Conservation (phyloP, 2,329 filamentous ascomycete genomes). For the Fusarium sp. region DNA sequence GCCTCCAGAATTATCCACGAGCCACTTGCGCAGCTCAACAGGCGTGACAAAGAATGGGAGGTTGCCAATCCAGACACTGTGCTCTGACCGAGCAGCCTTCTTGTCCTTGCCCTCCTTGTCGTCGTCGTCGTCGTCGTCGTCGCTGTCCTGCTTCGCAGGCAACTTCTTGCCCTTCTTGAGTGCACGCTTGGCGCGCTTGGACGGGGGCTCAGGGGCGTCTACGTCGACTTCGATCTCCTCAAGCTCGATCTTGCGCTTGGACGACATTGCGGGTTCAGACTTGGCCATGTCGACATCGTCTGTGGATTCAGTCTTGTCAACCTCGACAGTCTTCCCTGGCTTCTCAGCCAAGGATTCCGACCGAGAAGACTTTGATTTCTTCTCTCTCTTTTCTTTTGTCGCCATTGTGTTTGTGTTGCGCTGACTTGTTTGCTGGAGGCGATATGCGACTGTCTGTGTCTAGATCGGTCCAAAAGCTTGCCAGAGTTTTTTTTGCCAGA, state of each 20-base stretch:
- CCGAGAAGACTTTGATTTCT: conserved; percentile 33
- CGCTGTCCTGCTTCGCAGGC: conserved; percentile 53
- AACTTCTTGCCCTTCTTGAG: conserved; percentile 82
- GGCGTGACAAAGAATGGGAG: conserved; percentile 83
- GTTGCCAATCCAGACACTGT: conserved; percentile 97
- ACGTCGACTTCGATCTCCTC: conserved; percentile 91
- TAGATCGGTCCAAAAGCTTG: conserved; percentile 19
- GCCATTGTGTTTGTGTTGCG: conserved; percentile 37
- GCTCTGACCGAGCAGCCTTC: conserved; percentile 71
- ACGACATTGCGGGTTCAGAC: conserved; percentile 31
- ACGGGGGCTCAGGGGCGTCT: conserved; percentile 87
- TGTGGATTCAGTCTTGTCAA: conserved; percentile 25
- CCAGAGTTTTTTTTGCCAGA: conserved; percentile 18
- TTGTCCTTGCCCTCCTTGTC: conserved; percentile 52
- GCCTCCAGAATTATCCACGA: conserved; percentile 76
- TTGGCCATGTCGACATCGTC: conserved; percentile 26
- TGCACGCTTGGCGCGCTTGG: conserved; percentile 89
- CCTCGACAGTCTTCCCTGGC: conserved; percentile 14
- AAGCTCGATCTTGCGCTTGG: conserved; percentile 74
- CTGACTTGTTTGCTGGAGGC: conserved; percentile 9
- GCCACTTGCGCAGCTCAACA: conserved; percentile 78
- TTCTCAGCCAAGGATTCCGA: conserved; percentile 27
- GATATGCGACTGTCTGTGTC: conserved; percentile 2
- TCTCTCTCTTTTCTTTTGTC: conserved; percentile 43
- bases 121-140: conserved; percentile 48